Evolutionary conservation across 306 rosid species (phyloP).

Genomic region (Cucumis melo): DNA sequence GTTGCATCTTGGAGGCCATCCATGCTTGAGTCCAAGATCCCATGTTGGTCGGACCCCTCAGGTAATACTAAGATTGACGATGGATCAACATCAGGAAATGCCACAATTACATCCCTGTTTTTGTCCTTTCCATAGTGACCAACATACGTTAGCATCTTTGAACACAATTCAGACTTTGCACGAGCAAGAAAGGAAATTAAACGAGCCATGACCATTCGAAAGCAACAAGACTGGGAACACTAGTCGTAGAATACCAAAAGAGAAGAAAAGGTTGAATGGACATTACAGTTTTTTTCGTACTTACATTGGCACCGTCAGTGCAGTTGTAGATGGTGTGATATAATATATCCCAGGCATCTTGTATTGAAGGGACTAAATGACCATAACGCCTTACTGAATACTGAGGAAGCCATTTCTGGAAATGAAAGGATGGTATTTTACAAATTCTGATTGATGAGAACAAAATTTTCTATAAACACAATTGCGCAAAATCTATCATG

Average conservation of each 20-base stretch:
- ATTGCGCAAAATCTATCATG: background rate
- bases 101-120: constrained; percentile 76
- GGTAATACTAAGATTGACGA: constrained; percentile 31
- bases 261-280: background rate
- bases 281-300: constrained; percentile 13
- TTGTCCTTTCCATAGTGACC: constrained; percentile 39
- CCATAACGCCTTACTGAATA: constrained; percentile 76
- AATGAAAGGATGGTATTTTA: constrained; percentile 4
- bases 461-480: background rate
- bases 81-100: constrained; percentile 81
- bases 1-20: constrained; percentile 11
- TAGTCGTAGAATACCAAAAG: constrained; percentile 9
- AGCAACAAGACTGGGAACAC: background rate
- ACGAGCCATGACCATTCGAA: background rate
- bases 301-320: constrained; percentile 83
- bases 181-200: background rate
- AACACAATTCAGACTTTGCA: background rate
- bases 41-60: constrained; percentile 8
- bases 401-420: constrained; percentile 63
- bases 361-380: constrained; percentile 40
- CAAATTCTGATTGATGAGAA: background rate
- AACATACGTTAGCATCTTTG: background rate
- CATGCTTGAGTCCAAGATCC: constrained; percentile 17
- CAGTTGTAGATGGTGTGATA: constrained; percentile 75
- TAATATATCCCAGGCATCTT: constrained; percentile 67